Conservation (phyloP, 345 rosid genomes). For the Eucalyptus sideroxylon region DNA sequence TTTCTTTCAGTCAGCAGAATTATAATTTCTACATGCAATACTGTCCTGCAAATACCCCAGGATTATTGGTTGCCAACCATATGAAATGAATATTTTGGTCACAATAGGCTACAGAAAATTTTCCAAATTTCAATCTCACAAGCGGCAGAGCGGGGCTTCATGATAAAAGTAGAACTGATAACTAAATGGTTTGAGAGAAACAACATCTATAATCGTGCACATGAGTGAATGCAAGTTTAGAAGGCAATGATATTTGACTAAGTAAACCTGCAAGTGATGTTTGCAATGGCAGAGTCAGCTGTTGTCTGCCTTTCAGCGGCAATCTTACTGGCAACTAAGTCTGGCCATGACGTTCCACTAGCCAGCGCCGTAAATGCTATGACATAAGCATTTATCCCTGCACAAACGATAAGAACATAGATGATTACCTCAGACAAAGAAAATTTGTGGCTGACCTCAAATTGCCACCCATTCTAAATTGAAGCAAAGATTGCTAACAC, state of each 20-base stretch:
- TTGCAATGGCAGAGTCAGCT: constrained; percentile 96
- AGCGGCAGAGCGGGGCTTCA: neutral
- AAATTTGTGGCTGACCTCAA: neutral
- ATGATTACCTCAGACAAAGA: neutral
- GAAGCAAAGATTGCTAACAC: neutral
- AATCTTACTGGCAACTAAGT: constrained; percentile 91
- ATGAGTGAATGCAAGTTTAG: neutral
- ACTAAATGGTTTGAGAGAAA: neutral
- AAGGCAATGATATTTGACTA: neutral
- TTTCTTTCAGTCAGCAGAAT: neutral
- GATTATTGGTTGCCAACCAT: neutral
- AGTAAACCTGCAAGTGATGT: constrained; percentile 88
- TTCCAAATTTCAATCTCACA: neutral
- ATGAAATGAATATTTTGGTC: neutral
- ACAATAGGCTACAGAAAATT: neutral
- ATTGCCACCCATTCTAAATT: neutral
- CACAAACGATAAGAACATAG: neutral
- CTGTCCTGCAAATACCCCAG: neutral
- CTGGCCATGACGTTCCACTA: constrained; percentile 97
- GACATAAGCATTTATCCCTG: constrained; percentile 90
- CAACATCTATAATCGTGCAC: neutral
- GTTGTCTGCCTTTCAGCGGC: constrained; percentile 90
- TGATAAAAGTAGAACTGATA: neutral
- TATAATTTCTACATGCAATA: neutral
- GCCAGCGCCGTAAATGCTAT: constrained; percentile 94